Percentiles rank a stretch among this genome's conserved stretches.
phyloP scores from a whole-genome alignment of 2,329 filamentous ascomycete genomes.

The Diaporthe destruens region DNA sequence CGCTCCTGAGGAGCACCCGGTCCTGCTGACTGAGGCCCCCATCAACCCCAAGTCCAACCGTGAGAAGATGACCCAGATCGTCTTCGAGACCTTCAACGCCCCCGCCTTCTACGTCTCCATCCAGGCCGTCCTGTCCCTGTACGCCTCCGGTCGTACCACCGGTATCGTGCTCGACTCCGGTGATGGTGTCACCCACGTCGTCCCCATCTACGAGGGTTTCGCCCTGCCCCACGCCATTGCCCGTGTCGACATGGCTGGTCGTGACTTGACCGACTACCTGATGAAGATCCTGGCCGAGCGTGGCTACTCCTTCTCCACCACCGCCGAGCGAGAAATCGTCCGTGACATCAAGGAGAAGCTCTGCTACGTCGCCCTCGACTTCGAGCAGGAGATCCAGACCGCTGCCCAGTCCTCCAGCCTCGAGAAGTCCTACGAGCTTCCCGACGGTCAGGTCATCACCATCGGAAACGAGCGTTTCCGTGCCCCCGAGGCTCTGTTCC shows the following conservation, averaged over 20 bases:
- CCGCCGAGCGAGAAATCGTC: conserved; percentile 73
- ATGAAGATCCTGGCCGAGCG: conserved; percentile 99
- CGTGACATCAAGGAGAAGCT: conserved; percentile 99
- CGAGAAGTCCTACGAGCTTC: conserved; percentile 99
- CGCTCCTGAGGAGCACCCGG: conserved; percentile 99
- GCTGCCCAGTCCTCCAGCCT: conserved; percentile 98
- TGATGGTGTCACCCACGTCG: conserved; percentile 99
- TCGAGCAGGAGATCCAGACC: conserved; percentile 99
- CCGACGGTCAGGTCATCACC: conserved; percentile 98
- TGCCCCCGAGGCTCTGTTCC: conserved; percentile 99
- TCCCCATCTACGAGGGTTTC: conserved; percentile 99
- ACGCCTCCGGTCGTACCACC: conserved; percentile 99
- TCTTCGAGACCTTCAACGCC: conserved; percentile 99
- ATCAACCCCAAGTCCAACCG: conserved; percentile 99
- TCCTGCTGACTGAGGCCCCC: conserved; percentile 98
- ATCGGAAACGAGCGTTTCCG: conserved; percentile 99
- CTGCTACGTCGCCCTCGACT: conserved; percentile 99
- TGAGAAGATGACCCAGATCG: conserved; percentile 99
- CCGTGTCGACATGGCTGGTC: conserved; percentile 99
- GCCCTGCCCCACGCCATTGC: conserved; percentile 99
- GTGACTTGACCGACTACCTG: conserved; percentile 99
- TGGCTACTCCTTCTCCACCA: conserved; percentile 99
- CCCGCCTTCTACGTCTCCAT: conserved; percentile 99
- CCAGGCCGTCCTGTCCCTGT: conserved; percentile 94
- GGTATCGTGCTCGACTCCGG: conserved; percentile 99